Evolutionary conservation across 305 asterid species (phyloP), one percentile per base, ranked within the genome.

Genomic region (Plantago lanceolata): DNA sequence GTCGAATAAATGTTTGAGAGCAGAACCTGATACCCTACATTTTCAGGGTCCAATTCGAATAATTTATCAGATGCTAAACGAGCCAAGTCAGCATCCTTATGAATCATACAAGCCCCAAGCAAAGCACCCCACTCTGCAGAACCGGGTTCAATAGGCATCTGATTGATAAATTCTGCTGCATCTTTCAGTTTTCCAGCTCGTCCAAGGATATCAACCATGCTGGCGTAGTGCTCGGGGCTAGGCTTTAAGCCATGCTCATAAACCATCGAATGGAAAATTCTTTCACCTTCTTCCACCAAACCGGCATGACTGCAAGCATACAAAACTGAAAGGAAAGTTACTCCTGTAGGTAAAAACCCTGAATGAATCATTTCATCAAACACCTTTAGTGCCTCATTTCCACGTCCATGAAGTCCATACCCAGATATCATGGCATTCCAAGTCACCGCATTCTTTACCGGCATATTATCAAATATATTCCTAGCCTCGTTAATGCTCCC

Each of bases 231-330:
- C 83, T 85, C 93, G 0, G 90, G 49, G 31, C 60, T 75, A 48
- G 96, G 95, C 75, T 79, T 71, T 62, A 83, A 71, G 28, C 78
- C 76, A 68, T 84, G 85, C 59, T 74, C 74, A n/a, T 76, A 64
- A 62, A 74, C 71, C 92, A 90, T 84, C 45, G 85, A 78, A 59
- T 69, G 61, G 70, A 85, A 87, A 21, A 84, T 45, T 60, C 74
- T 70, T 76, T 82, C 80, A 19, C 96, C 96, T 76, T 87, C 90
- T 63, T 76, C 71, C 11, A 87, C 97, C 85, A 90, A 75, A 43
- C 97, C 96, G 37, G 93, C 74, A 72, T 90, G 95, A 68, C 97
- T 87, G 70, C 97, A 90, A 55, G 96, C 93, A 75, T 84, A 85
- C 59, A 90, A 69, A 62, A 80, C 51, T 13, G 87, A 87, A 13